Evolutionary conservation across 148 eudicot genomes (phyloP), one percentile per base, ranked within the genome.

Genomic region (Silene latifolia): DNA sequence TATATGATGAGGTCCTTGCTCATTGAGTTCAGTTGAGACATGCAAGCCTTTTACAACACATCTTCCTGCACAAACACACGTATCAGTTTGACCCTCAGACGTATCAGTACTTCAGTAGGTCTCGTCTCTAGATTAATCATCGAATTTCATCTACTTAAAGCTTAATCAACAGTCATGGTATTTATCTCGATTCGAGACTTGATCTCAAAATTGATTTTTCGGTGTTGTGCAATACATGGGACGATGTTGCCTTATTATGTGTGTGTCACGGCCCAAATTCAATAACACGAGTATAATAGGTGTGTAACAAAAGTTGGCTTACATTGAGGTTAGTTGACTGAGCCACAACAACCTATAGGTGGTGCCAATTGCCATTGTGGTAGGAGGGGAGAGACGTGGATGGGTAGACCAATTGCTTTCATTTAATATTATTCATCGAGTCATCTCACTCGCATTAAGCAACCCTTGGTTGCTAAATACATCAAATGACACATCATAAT

Each of bases 41-140:
- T n/a, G 39, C 51, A 80, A 72, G 24, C 58, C 74, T 87, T 59
- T 83, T 78, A 39, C 86, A 81, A 18, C 78, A 69, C 24, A 82
- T n/a, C 44, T 81, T 84, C 79, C 93, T 89, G 88, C 82, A 82
- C 48, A 62, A 44, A 77, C 8, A 67, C 24, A 53, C 13, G 29
- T 47, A 62, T 63, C 51, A 3, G 18, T 54, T 27, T 13, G 56
- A 51, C 56, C 5, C 44, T 32, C 35, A 32, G 35, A 39, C 44
- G 44, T 39, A 39, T 6, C 9, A 39, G 44, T 8, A 39, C 6
- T 4, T 6, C 9, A 39, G 44, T 8, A 39, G 9, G 44, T 39
- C 44, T 39, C 44, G 44, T 7, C 44, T 39, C 44, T 39, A 39
- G 9, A 2, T 6, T 7, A 39, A 39, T 39, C 42, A 39, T 39